These are phyloP conservation scores for Flaveria brownii DNA, from an alignment of 129 eudicot genomes.

Conservation along the genomic window DNA sequence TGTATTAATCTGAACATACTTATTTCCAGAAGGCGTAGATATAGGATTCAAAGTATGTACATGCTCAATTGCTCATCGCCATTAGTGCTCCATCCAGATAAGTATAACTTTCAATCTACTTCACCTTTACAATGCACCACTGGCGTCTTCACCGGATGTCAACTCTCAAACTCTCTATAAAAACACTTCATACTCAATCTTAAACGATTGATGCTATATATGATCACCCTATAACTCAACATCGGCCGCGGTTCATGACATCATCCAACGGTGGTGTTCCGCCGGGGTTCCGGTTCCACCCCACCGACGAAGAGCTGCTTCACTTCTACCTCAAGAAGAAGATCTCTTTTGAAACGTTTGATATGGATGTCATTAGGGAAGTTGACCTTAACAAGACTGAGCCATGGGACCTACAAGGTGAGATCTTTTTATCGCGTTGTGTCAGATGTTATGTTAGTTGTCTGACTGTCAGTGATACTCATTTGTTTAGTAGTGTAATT, in stretches of 20 bases:
- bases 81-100: conserved; percentile 25
- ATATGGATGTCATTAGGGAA: conserved; percentile 93
- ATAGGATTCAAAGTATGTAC: conserved; percentile 18
- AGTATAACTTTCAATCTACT: conserved; percentile 48
- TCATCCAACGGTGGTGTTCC: conserved; percentile 82
- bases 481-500: not conserved
- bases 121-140: conserved; percentile 63
- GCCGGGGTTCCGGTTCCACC: conserved; percentile 94
- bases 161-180: conserved; percentile 49
- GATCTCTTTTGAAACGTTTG: conserved; percentile 72
- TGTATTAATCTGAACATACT: not conserved
- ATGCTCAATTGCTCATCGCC: not conserved
- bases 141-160: conserved; percentile 93
- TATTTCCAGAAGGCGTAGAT: conserved; percentile 22
- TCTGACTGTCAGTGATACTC: too few species aligned
- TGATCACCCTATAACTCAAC: conserved; percentile 3
- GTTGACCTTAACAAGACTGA: conserved; percentile 88
- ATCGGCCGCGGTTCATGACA: conserved; percentile 34
- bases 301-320: conserved; percentile 92
- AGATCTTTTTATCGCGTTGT: not conserved
- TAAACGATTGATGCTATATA: conserved; percentile 17
- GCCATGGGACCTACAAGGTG: conserved; percentile 99
- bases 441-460: too few species aligned
- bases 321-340: conserved; percentile 94
- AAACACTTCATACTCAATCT: conserved; percentile 36